phyloP scores from a whole-genome alignment of 2,329 filamentous ascomycete species.

The Colletotrichum sp. region DNA sequence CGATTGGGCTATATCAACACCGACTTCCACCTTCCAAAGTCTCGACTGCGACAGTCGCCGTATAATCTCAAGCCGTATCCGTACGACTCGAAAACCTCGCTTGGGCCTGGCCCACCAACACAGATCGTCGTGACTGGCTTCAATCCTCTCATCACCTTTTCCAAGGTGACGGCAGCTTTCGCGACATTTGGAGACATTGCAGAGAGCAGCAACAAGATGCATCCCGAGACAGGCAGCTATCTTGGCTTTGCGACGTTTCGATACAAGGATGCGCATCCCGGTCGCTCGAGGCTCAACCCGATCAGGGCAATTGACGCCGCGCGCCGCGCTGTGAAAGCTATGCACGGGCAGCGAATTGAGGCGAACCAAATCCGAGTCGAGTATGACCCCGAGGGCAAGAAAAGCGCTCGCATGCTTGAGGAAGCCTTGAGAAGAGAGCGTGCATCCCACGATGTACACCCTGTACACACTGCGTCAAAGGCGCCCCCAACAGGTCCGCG shows the following conservation, averaged over 20 bases:
- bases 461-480: constrained; percentile 31
- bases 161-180: constrained; percentile 78
- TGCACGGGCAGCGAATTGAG: constrained; percentile 82
- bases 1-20: constrained; percentile 71
- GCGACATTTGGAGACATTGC: constrained; percentile 85
- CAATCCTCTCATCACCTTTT: constrained; percentile 84
- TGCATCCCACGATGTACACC: constrained; percentile 36
- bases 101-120: constrained; percentile 87
- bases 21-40: constrained; percentile 74
- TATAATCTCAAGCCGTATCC: constrained; percentile 83
- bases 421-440: constrained; percentile 73
- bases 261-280: constrained; percentile 75
- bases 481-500: constrained; percentile 42
- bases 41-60: constrained; percentile 72
- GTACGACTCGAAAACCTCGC: constrained; percentile 82
- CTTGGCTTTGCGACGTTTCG: constrained; percentile 92
- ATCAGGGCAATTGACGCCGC: constrained; percentile 81
- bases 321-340: constrained; percentile 77
- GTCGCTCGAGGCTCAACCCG: constrained; percentile 54
- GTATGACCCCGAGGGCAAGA: constrained; percentile 86
- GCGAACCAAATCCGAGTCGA: constrained; percentile 80
- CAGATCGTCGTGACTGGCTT: constrained; percentile 97
- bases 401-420: constrained; percentile 80
- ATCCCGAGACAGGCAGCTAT: constrained; percentile 92
- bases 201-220: constrained; percentile 91